A percentile compares a stretch with the other conserved stretches of the same genome.
Evolutionary conservation across 306 rosid species (phyloP).

Genomic region (Cicer chorassanicum): DNA sequence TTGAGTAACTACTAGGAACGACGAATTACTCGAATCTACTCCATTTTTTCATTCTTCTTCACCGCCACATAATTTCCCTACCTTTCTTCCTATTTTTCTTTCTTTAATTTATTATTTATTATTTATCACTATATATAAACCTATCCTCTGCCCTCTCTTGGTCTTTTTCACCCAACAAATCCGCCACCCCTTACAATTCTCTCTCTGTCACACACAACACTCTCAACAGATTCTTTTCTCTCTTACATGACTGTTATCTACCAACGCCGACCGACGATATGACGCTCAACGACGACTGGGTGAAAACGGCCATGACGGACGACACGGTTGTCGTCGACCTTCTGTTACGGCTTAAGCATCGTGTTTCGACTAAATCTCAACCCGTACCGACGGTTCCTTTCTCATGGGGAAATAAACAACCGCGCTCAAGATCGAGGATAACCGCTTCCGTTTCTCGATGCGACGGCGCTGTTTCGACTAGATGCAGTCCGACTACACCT

Average conservation of each 20-base stretch:
- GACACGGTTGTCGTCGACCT: slow-evolving; percentile 72
- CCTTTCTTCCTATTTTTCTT: neutral
- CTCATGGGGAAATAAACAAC: slow-evolving; percentile 70
- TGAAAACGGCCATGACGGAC: slow-evolving; percentile 69
- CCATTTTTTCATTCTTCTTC: slow-evolving; percentile 52
- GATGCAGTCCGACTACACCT: slow-evolving; percentile 94
- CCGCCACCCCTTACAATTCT: slow-evolving; percentile 50
- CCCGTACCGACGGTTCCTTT: neutral
- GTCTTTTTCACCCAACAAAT: slow-evolving; percentile 42
- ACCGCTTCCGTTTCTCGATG: slow-evolving; percentile 50
- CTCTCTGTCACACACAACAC: slow-evolving; percentile 9
- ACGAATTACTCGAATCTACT: slow-evolving; percentile 60
- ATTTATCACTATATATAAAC: slow-evolving; percentile 38
- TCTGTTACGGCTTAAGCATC: slow-evolving; percentile 68
- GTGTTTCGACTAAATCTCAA: slow-evolving; percentile 46
- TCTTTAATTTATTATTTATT: neutral
- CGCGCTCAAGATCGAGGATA: slow-evolving; percentile 62
- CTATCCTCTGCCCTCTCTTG: slow-evolving; percentile 35
- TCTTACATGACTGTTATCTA: slow-evolving; percentile 32
- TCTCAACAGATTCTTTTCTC: slow-evolving; percentile 22
- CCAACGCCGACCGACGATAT: neutral
- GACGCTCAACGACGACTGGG: slow-evolving; percentile 70
- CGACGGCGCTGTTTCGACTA: slow-evolving; percentile 61
- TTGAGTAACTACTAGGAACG: slow-evolving; percentile 12
- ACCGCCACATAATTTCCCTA: slow-evolving; percentile 54